These are phyloP conservation scores for Chlorella ohadii DNA, from an alignment of 139 green algal genomes.

Conservation along the genomic window DNA sequence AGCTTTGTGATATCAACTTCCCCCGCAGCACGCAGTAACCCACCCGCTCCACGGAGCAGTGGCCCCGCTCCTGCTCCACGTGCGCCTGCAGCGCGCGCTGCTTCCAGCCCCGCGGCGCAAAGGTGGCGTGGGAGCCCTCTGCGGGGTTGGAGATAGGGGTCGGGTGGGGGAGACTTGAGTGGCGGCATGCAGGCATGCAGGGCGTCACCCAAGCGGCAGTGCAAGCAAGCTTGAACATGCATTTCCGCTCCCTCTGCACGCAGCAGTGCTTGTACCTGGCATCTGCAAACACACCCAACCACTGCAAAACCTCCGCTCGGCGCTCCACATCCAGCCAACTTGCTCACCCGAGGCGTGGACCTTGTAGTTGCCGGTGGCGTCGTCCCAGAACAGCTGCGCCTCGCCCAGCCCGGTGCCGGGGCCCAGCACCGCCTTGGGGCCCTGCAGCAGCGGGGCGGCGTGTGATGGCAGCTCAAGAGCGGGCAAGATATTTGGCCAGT, in stretches of 20 bases:
- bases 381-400: constrained; percentile 89
- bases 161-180: too few relatives aligned
- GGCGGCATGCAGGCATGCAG: too few relatives aligned
- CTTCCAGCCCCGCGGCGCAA: constrained; percentile 87
- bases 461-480: neutral
- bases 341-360: constrained; percentile 27
- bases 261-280: too few relatives aligned
- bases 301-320: too few relatives aligned
- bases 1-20: too few relatives aligned
- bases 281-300: too few relatives aligned
- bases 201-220: too few relatives aligned
- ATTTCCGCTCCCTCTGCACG: too few relatives aligned
- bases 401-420: constrained; percentile 93
- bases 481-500: too few relatives aligned
- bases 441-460: constrained; percentile 37
- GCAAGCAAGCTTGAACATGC: too few relatives aligned
- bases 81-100: constrained; percentile 82
- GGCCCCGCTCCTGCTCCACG: constrained; percentile 69
- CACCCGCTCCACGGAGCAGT: constrained; percentile 76
- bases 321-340: too few relatives aligned
- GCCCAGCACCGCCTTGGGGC: constrained; percentile 87
- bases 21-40: neutral
- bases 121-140: constrained; percentile 89
- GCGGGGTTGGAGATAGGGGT: too few relatives aligned
- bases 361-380: constrained; percentile 45